A percentile compares a stretch with the other conserved stretches of the same genome.
phyloP scores from a whole-genome alignment of 164 flowering plant species.

The Aristolochia contorta region DNA sequence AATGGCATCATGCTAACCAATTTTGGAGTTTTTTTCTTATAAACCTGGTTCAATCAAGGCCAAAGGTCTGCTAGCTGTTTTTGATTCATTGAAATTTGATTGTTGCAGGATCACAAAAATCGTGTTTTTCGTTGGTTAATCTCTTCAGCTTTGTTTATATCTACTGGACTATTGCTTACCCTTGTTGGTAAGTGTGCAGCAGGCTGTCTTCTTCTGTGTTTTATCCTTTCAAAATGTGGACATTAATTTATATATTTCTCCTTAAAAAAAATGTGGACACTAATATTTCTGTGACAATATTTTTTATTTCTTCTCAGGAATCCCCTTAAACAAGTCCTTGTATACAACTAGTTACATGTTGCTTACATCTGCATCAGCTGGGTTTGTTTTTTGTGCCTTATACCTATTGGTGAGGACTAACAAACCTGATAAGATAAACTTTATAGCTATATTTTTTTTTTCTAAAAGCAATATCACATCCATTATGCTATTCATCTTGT shows the following conservation, averaged over 20 bases:
- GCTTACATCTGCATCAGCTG: slow-evolving; percentile 52
- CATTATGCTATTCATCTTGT: not conserved
- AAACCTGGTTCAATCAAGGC: too few species aligned
- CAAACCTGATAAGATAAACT: not conserved
- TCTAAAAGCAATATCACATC: not conserved
- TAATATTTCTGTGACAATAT: not conserved
- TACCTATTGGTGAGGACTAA: slow-evolving; percentile 50
- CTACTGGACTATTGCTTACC: slow-evolving; percentile 34
- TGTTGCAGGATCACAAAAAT: slow-evolving; percentile 44
- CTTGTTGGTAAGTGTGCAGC: slow-evolving; percentile 32
- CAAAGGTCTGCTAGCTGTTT: too few species aligned
- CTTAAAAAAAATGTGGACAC: not conserved
- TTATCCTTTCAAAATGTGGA: not conserved
- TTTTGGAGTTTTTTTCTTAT: too few species aligned
- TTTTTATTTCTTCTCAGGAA: slow-evolving; percentile 27
- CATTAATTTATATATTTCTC: too few species aligned
- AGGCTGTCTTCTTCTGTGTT: not conserved
- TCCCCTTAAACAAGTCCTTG: slow-evolving; percentile 59
- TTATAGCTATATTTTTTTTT: not conserved
- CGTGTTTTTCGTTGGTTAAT: slow-evolving; percentile 39
- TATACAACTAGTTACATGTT: slow-evolving; percentile 57
- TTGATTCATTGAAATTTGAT: not conserved
- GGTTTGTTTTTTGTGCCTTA: slow-evolving; percentile 41
- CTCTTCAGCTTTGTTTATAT: slow-evolving; percentile 26
- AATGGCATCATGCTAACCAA: too few species aligned